Conservation (phyloP, 2,329 filamentous ascomycete genomes). For the Ilyonectria destructans region DNA sequence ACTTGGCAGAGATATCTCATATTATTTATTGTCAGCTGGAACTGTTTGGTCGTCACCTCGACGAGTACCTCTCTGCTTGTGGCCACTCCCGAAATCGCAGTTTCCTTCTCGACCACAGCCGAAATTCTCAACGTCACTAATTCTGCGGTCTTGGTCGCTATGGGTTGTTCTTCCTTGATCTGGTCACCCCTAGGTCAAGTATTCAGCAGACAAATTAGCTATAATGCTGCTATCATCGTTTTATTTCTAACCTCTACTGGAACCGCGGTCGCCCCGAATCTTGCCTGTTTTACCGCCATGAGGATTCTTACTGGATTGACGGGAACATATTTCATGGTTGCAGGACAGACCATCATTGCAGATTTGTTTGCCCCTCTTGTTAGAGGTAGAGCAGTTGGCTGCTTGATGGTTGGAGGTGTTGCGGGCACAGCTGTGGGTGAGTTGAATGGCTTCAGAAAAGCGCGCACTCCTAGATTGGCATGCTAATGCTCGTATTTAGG, state of each 20-base stretch:
- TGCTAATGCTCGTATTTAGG: slow-evolving; percentile 5
- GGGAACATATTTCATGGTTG: slow-evolving; percentile 37
- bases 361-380: slow-evolving; percentile 36
- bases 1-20: slow-evolving; percentile 21
- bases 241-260: slow-evolving; percentile 28
- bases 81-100: slow-evolving; percentile 37
- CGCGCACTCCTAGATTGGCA: too few species aligned
- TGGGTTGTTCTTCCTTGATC: slow-evolving; percentile 34
- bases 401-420: slow-evolving; percentile 32
- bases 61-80: slow-evolving; percentile 35
- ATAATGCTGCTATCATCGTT: slow-evolving; percentile 31
- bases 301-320: slow-evolving; percentile 30
- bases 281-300: slow-evolving; percentile 32
- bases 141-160: slow-evolving; percentile 32
- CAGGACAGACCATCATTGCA: slow-evolving; percentile 38
- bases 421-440: slow-evolving; percentile 34
- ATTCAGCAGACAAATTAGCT: slow-evolving; percentile 28
- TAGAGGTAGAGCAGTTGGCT: slow-evolving; percentile 34
- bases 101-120: slow-evolving; percentile 18
- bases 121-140: slow-evolving; percentile 36
- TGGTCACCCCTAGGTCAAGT: slow-evolving; percentile 36
- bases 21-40: slow-evolving; percentile 42
- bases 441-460: neutral
- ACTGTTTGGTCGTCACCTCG: slow-evolving; percentile 33
- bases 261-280: slow-evolving; percentile 23